Evolutionary conservation across 257 asterid genomes (phyloP), one percentile per base, ranked within the genome.

Genomic region (Lycium ferocissimum): DNA sequence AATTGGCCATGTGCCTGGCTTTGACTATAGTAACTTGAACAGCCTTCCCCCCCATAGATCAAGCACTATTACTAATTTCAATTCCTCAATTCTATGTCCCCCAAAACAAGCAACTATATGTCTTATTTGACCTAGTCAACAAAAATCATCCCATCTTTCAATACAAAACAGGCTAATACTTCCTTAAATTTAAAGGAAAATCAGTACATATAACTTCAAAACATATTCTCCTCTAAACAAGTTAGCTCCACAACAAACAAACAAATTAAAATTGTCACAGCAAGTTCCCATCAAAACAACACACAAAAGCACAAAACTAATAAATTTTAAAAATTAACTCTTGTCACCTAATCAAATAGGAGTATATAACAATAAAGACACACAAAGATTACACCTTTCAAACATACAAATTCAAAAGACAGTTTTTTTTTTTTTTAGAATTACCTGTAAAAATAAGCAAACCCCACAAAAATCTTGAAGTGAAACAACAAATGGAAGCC

Each of bases 1-100:
- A 70, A 88, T 38, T 70, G 40, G 81, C 22, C 81, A 49, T 75
- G 81, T 75, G 81, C 43, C 61, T 75, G 61, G 22, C 22, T 75
- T 70, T 70, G 79, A 40, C 62, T 22, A 75, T 75, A 75, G 40
- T 62, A 75, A 37, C 14, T 75, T 22, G 62, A 51, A 75, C 17
- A 75, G 9, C 62, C 43, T n/a, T 2, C 3, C 5, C 4, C 11
- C 2, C 58, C 9, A 2, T 56, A 7, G 81, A 75, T 75, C 81
- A 75, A 72, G 70, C 78, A 43, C 82, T 45, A 51, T 26, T 26
- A n/a, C 7, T 26, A 57, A 38, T 56, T 58, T 78, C 70, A 84
- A 58, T 45, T 79, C 80, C 35, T 20, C 81, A 81, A 73, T 35
- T 79, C 38, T 67, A 69, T 6, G 33, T 71, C 84, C 37, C 59